These are phyloP conservation scores for Trichopus zeylanicus DNA, from an alignment of 116 monocot genomes.

Conservation along the genomic window DNA sequence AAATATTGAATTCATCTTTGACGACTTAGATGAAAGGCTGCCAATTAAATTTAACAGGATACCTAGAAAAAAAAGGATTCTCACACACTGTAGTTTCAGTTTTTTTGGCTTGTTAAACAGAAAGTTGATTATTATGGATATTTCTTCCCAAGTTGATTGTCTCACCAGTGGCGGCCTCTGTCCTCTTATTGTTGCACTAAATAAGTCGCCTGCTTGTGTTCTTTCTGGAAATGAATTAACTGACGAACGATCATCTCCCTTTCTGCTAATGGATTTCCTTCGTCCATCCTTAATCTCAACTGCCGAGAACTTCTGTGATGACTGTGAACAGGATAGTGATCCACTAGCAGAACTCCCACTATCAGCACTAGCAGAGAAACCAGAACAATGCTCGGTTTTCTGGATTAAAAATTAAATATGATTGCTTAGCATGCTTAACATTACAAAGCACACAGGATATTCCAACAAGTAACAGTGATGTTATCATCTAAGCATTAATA, in stretches of 20 bases:
- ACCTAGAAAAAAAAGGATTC: neutral
- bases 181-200: slow-evolving; percentile 56
- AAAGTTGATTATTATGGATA: neutral
- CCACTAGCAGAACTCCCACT: slow-evolving; percentile 64
- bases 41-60: neutral
- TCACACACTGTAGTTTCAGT: neutral
- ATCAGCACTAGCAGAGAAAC: slow-evolving; percentile 41
- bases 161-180: slow-evolving; percentile 63
- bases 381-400: slow-evolving; percentile 68
- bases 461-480: neutral
- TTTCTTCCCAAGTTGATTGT: neutral
- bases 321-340: slow-evolving; percentile 55
- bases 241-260: slow-evolving; percentile 36
- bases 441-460: neutral
- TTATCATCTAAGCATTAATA: neutral
- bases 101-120: neutral
- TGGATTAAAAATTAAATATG: slow-evolving; percentile 21
- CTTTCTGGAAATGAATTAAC: slow-evolving; percentile 53
- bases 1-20: neutral
- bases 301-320: slow-evolving; percentile 26
- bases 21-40: neutral
- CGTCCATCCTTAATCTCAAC: slow-evolving; percentile 49
- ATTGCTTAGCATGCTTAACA: neutral
- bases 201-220: slow-evolving; percentile 92
- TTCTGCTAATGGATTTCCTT: slow-evolving; percentile 71